Percentiles rank a stretch among this genome's conserved stretches.
phyloP scores from a whole-genome alignment of 257 asterid species.

The Solanum commersonii region DNA sequence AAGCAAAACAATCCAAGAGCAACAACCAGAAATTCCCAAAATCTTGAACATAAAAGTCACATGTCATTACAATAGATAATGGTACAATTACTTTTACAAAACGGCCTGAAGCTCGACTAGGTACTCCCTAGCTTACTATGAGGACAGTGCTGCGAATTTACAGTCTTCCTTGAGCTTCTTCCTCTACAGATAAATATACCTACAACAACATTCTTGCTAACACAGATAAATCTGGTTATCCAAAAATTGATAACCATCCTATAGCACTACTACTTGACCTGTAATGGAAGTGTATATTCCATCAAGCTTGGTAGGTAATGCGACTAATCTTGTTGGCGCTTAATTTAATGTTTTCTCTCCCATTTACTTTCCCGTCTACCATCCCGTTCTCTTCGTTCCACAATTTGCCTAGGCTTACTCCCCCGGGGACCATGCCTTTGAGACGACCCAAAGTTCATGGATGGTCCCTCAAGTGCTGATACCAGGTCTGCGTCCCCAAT shows the following conservation, averaged over 20 bases:
- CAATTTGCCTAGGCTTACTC: conserved; percentile 65
- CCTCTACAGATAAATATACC: neutral
- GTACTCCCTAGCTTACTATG: neutral
- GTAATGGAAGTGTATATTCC: neutral
- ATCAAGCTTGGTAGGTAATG: neutral
- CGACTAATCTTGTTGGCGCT: neutral
- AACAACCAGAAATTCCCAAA: neutral
- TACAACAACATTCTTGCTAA: neutral
- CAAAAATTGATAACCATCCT: neutral
- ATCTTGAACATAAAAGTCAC: neutral
- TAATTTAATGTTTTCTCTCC: conserved; percentile 80
- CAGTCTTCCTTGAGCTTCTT: neutral
- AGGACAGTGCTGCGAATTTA: neutral
- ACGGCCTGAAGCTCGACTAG: neutral
- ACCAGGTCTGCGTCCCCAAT: conserved; percentile 69
- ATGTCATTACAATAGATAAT: neutral
- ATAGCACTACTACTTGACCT: neutral
- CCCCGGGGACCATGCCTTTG: conserved; percentile 72
- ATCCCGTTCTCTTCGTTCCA: conserved; percentile 84
- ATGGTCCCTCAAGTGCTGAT: conserved; percentile 65
- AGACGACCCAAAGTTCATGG: conserved; percentile 29
- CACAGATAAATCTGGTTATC: neutral
- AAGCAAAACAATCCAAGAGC: neutral
- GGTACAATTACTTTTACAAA: neutral
- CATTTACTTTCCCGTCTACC: conserved; percentile 90